These are phyloP conservation scores for Aspergillus ostianus DNA, from an alignment of 495 filamentous ascomycete species.

Conservation along the genomic window DNA sequence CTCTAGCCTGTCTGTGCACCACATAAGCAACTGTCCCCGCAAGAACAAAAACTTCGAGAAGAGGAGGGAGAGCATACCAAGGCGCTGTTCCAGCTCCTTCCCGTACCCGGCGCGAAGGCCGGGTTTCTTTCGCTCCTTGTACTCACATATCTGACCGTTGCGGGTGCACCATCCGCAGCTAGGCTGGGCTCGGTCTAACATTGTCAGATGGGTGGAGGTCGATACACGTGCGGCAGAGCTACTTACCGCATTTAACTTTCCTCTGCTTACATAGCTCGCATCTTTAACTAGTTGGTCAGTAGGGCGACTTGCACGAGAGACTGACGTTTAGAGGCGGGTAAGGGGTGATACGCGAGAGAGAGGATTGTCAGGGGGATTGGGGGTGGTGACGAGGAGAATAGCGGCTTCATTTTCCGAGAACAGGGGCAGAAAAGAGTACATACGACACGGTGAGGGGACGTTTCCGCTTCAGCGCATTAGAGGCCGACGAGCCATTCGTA, in stretches of 20 bases:
- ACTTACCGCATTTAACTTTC: conserved; percentile 74
- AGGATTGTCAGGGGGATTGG: not conserved
- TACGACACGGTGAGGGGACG: conserved; percentile 48
- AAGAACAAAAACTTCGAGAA: not conserved
- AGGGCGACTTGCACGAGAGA: conserved; percentile 1
- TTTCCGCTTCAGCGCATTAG: conserved; percentile 41
- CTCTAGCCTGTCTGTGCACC: conserved; percentile 43
- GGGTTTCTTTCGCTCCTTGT: conserved; percentile 83
- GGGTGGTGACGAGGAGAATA: not conserved
- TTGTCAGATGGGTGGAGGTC: not conserved
- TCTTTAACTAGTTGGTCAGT: conserved; percentile 42
- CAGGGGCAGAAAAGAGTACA: conserved; percentile 16
- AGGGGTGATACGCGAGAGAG: not conserved
- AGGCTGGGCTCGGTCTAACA: conserved; percentile 67
- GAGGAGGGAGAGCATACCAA: conserved; percentile 38
- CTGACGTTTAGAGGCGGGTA: not conserved
- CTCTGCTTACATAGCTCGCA: conserved; percentile 83
- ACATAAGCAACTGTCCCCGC: conserved; percentile 2
- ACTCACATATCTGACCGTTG: conserved; percentile 75
- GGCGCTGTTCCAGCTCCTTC: conserved; percentile 78
- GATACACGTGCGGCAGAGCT: not conserved
- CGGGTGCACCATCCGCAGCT: conserved; percentile 86
- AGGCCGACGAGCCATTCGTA: conserved; percentile 28
- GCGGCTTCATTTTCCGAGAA: not conserved
- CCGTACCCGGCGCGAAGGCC: conserved; percentile 83